A percentile compares a stretch with the other conserved stretches of the same genome.
Conservation (phyloP, 768 basidiomycete species). For the Leccinum olivaceopallidum region DNA sequence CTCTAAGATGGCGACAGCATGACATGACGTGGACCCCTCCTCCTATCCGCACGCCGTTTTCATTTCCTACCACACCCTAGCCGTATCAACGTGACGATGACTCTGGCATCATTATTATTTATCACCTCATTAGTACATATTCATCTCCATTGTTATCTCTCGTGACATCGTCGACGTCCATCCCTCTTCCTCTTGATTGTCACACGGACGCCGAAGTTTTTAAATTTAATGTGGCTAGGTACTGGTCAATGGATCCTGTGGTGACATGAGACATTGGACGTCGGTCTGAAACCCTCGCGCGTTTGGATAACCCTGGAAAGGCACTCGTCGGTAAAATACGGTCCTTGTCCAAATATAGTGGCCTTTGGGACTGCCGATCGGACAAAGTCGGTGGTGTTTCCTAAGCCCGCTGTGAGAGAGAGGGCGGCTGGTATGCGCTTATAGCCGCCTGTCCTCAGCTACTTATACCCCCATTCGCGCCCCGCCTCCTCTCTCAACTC, state of each 20-base stretch:
- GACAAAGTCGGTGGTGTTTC: slow-evolving; percentile 7
- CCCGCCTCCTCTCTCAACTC: background rate
- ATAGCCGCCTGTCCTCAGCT: background rate
- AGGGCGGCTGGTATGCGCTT: background rate
- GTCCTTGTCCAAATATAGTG: background rate
- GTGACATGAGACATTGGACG: background rate
- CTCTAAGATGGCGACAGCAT: slow-evolving; percentile 84
- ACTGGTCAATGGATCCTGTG: slow-evolving; percentile 18
- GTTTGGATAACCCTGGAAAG: background rate
- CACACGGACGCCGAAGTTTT: slow-evolving; percentile 4
- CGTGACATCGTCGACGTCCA: slow-evolving; percentile 11
- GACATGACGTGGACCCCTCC: slow-evolving; percentile 21
- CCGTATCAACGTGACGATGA: slow-evolving; percentile 23
- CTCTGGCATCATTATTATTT: slow-evolving; percentile 27
- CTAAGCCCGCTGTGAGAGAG: background rate
- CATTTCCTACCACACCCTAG: slow-evolving; percentile 9
- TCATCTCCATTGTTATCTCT: slow-evolving; percentile 7
- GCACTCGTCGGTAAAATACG: background rate
- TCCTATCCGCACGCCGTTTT: slow-evolving; percentile 10
- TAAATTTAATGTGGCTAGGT: slow-evolving; percentile 16
- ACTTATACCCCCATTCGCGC: slow-evolving; percentile 2
- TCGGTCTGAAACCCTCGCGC: background rate
- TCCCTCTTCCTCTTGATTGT: slow-evolving; percentile 16
- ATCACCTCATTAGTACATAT: slow-evolving; percentile 26
- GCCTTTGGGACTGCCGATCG: background rate